These are phyloP conservation scores for Ailanthus altissimus DNA, from an alignment of 345 rosid species.

Conservation along the genomic window DNA sequence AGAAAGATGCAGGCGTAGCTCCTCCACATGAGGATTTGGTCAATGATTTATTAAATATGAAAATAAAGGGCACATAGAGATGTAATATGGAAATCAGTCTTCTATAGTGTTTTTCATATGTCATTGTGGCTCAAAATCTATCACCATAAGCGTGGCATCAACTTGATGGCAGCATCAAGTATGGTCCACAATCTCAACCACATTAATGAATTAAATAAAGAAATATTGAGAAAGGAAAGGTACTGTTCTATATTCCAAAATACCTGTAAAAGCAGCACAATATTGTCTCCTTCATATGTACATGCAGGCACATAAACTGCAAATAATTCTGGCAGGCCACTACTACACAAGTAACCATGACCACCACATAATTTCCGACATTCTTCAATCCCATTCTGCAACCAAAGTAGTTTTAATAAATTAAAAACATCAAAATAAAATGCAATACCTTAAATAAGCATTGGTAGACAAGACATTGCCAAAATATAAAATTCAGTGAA, in stretches of 20 bases:
- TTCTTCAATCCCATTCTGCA: constrained; percentile 97
- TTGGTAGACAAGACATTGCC: background rate
- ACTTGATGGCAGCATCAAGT: background rate
- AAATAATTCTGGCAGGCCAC: constrained; percentile 97
- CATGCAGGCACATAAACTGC: constrained; percentile 96
- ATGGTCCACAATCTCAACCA: background rate
- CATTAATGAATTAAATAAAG: background rate
- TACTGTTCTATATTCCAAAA: constrained; percentile 6
- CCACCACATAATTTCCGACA: constrained; percentile 99
- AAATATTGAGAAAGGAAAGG: background rate
- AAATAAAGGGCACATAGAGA: background rate
- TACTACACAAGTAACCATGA: constrained; percentile 90
- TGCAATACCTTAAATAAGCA: background rate
- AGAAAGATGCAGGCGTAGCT: background rate
- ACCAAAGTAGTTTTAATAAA: constrained; percentile 14
- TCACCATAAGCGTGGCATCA: background rate
- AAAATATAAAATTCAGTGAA: background rate
- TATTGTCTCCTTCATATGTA: constrained; percentile 97
- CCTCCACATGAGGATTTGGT: background rate
- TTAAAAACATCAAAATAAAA: background rate
- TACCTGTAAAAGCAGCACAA: constrained; percentile 91
- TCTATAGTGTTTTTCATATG: background rate
- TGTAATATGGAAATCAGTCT: background rate
- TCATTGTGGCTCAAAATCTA: background rate
- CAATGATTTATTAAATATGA: background rate